Evolutionary conservation across 768 basidiomycete species (phyloP), one percentile per base, ranked within the genome.

Genomic region (Auriculariales sp.): DNA sequence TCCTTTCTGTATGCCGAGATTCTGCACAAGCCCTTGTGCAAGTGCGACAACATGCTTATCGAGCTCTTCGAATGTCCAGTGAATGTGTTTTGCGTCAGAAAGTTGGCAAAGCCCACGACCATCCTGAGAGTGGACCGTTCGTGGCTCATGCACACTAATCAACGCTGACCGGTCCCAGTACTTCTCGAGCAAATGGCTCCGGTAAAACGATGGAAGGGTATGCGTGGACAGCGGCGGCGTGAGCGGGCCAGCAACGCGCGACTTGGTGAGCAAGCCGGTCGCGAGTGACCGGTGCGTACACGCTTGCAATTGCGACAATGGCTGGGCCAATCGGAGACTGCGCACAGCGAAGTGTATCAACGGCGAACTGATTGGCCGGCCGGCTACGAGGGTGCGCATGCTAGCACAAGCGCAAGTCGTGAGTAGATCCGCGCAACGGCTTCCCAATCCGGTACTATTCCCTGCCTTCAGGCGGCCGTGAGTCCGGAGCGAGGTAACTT

Each of bases 61-160:
- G 50, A 91, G 79, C 62, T 87, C 83, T 2, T 59, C 65, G 59
- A 78, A 91, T 53, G 77, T 74, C 87, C 87, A 89, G 22, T 77
- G 74, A 12, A 91, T 68, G 58, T 78, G 73, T 2, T 66, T 64
- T 14, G 53, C 56, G n/a, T 68, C 59, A 11, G 77, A 62, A 59
- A 79, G 82, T 12, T 57, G 64, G n/a, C n/a, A n/a, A n/a, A n/a
- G n/a, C n/a, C n/a, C n/a, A 24, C 74, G 72, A 3, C 57, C 57
- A 1, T 81, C 81, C 0, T 83, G 84, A 12, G 78, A 78, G 60
- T 84, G 78, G 0, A 71, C 62, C 3, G 71, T 62, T 9, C 78
- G 70, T 15, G 49, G 59, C 58, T 90, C 87, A 36, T 74, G 68
- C 32, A 72, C 67, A 49, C 78, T 82, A 27, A 85, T 72, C 19